Conservation (phyloP, 2,329 filamentous ascomycete species). For the Aquanectria penicillioides region DNA sequence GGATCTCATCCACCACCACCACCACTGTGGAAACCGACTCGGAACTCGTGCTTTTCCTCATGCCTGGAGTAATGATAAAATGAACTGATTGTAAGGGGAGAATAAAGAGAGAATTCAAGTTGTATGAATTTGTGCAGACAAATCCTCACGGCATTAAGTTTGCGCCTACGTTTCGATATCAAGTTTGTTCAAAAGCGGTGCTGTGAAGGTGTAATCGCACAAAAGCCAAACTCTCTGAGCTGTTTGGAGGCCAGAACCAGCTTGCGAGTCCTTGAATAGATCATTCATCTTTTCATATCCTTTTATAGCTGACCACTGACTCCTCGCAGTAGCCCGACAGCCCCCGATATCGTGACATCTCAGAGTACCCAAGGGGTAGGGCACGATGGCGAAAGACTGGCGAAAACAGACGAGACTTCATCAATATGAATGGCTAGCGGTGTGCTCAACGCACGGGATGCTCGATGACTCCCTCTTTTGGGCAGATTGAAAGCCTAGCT, state of each 20-base stretch:
- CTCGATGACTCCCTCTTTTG: slow-evolving; percentile 36
- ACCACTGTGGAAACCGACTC: neutral
- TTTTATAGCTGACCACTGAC: neutral
- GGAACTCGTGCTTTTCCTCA: neutral
- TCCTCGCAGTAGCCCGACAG: too few relatives aligned
- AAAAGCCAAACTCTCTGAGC: too few relatives aligned
- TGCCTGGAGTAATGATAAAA: too few relatives aligned
- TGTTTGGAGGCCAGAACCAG: too few relatives aligned
- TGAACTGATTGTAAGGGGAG: too few relatives aligned
- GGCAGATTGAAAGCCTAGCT: slow-evolving; percentile 20
- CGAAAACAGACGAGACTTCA: slow-evolving; percentile 4
- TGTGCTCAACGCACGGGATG: slow-evolving; percentile 39
- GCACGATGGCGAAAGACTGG: slow-evolving; percentile 20
- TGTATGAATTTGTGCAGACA: too few relatives aligned
- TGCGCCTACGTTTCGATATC: too few relatives aligned
- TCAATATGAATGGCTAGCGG: slow-evolving; percentile 19
- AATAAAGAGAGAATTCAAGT: too few relatives aligned
- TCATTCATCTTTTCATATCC: neutral
- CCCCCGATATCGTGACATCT: slow-evolving; percentile 21
- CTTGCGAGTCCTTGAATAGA: too few relatives aligned
- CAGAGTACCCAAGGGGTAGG: slow-evolving; percentile 1
- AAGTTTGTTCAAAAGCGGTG: too few relatives aligned
- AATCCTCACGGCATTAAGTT: too few relatives aligned
- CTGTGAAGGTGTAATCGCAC: too few relatives aligned
- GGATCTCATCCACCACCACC: slow-evolving; percentile 7